A percentile compares a stretch with the other conserved stretches of the same genome.
phyloP scores from a whole-genome alignment of 805 yeast species.

The Saccharomycopsis amapae region DNA sequence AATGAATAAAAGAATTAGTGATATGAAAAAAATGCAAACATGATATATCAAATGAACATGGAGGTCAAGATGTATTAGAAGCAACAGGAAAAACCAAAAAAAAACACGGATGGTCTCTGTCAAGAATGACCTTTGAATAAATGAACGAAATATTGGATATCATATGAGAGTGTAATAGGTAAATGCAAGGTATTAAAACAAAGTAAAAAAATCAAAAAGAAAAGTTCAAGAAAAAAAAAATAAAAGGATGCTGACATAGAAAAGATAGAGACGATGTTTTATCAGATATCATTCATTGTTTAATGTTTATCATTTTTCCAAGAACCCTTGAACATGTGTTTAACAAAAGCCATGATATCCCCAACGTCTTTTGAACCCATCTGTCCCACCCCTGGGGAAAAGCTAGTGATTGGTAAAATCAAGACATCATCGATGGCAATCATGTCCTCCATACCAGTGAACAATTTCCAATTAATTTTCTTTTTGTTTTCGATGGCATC shows the following conservation, averaged over 20 bases:
- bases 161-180: too few species aligned
- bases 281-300: not conserved
- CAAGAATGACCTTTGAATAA: too few species aligned
- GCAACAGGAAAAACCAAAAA: too few species aligned
- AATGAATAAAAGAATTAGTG: too few species aligned
- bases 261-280: not conserved
- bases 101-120: too few species aligned
- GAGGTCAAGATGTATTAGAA: too few species aligned
- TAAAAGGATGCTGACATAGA: not conserved
- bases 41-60: too few species aligned
- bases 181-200: too few species aligned
- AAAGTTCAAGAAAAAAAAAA: too few species aligned
- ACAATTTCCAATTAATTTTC: conserved; percentile 52
- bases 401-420: conserved; percentile 63
- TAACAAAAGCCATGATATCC: conserved; percentile 49
- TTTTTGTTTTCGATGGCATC: conserved; percentile 23
- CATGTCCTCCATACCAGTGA: conserved; percentile 53
- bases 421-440: conserved; percentile 58
- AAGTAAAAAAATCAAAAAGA: not conserved
- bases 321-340: conserved; percentile 57
- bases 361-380: conserved; percentile 47
- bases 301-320: conserved; percentile 42
- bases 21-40: too few species aligned
- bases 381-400: conserved; percentile 62
- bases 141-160: too few species aligned